Conservation (phyloP, 2,329 filamentous ascomycete genomes). For the Colletotrichum liaoningense region DNA sequence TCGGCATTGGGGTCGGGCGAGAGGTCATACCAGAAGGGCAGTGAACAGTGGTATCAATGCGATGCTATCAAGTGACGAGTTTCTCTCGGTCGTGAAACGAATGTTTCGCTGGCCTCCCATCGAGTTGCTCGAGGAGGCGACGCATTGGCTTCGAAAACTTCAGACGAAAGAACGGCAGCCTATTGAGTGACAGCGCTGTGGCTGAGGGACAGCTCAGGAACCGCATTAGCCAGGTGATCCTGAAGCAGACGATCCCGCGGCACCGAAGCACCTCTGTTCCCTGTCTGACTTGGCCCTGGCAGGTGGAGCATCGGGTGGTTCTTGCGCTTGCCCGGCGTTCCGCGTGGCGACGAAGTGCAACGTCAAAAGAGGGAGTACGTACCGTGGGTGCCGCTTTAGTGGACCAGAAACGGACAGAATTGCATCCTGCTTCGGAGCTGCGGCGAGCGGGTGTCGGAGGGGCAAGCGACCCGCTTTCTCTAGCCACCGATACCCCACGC, state of each 20-base stretch:
- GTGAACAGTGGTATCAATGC: constrained; percentile 31
- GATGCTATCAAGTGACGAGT: constrained; percentile 31
- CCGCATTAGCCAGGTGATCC: constrained; percentile 28
- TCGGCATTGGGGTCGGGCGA: constrained; percentile 24
- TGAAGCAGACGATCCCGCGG: constrained; percentile 33
- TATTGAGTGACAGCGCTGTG: constrained; percentile 22
- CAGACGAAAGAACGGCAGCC: constrained; percentile 22
- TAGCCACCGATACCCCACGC: constrained; percentile 1
- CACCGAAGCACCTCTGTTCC: constrained; percentile 24
- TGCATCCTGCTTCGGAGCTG: not conserved
- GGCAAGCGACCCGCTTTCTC: not conserved
- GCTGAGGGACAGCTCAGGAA: constrained; percentile 17
- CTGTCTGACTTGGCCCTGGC: constrained; percentile 14
- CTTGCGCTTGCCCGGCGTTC: constrained; percentile 14
- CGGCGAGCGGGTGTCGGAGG: not conserved
- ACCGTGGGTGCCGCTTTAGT: not conserved
- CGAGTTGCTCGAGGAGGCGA: constrained; percentile 18
- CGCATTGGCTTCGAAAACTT: constrained; percentile 26
- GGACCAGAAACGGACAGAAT: not conserved
- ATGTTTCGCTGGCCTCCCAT: constrained; percentile 26
- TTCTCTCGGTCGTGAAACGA: constrained; percentile 28
- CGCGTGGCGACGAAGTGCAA: not conserved
- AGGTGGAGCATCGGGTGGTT: constrained; percentile 26
- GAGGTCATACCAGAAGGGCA: constrained; percentile 21
- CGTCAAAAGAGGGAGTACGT: constrained; percentile 1